Percentiles rank a stretch among this genome's conserved stretches.
Evolutionary conservation across 2,329 filamentous ascomycete species (phyloP).

Genomic region (Aspergillus sclerotialis): DNA sequence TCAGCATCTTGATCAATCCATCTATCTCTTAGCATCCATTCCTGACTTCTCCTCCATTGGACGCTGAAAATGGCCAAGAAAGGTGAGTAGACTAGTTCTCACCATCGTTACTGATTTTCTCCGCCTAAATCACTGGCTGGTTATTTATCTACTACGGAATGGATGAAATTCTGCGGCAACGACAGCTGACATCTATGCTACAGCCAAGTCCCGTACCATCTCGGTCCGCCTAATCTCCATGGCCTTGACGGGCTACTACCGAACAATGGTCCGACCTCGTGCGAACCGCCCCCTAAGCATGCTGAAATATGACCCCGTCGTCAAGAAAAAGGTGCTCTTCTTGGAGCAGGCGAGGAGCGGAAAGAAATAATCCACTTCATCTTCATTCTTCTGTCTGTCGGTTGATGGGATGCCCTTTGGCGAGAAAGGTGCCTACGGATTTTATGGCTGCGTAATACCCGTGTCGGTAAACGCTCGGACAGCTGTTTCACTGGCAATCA

Average conservation of each 20-base stretch:
- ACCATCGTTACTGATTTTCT: not conserved
- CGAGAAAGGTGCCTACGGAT: not conserved
- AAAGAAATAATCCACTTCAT: constrained; percentile 37
- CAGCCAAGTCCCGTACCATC: constrained; percentile 87
- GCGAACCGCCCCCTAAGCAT: constrained; percentile 81
- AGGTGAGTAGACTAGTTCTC: constrained; percentile 20
- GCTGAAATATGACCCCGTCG: constrained; percentile 98
- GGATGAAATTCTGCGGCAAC: no score
- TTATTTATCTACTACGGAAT: no score
- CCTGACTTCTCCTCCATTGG: not conserved
- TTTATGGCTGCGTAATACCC: no score
- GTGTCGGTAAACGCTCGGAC: no score
- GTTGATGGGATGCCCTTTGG: constrained; percentile 1
- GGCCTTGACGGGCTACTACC: constrained; percentile 98
- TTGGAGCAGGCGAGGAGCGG: constrained; percentile 81
- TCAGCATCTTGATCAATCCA: no score
- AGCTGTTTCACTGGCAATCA: no score
- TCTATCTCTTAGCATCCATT: not conserved
- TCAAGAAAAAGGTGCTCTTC: constrained; percentile 92
- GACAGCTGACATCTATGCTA: constrained; percentile 9
- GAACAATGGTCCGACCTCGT: constrained; percentile 78
- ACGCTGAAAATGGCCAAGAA: constrained; percentile 38
- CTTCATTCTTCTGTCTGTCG: constrained; percentile 1
- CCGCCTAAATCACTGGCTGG: no score
- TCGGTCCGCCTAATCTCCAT: constrained; percentile 93